Conservation (phyloP, 2,329 filamentous ascomycete genomes). For the Drechslerella coelobrocha region DNA sequence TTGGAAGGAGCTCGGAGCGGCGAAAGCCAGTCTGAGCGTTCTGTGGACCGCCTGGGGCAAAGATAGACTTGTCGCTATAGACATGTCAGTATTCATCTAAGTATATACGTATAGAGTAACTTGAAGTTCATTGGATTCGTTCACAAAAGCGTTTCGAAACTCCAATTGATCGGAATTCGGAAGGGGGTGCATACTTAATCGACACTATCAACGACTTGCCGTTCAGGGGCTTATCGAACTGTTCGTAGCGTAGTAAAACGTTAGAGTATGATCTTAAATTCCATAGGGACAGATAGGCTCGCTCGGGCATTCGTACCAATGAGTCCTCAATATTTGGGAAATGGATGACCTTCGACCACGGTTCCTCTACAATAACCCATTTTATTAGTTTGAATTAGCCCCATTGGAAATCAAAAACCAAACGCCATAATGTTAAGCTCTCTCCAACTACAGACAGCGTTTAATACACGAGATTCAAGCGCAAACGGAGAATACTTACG, state of each 20-base stretch:
- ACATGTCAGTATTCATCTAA: slow-evolving; percentile 1
- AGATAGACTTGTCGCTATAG: slow-evolving; percentile 65
- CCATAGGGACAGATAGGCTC: no score
- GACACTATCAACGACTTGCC: slow-evolving; percentile 64
- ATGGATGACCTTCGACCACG: slow-evolving; percentile 47
- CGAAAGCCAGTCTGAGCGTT: slow-evolving; percentile 67
- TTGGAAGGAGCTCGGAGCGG: slow-evolving; percentile 66
- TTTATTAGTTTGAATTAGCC: neutral
- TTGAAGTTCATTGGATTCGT: no score
- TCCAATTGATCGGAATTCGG: neutral
- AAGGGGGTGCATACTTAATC: slow-evolving; percentile 58
- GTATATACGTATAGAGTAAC: no score
- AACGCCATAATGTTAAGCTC: no score
- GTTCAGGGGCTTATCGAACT: slow-evolving; percentile 60
- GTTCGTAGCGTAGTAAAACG: no score
- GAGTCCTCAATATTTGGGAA: slow-evolving; percentile 52
- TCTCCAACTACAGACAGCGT: no score
- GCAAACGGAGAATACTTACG: slow-evolving; percentile 21
- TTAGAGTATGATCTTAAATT: no score
- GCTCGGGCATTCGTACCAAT: slow-evolving; percentile 21
- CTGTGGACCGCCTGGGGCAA: slow-evolving; percentile 60
- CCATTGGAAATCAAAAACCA: neutral
- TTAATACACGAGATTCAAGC: no score
- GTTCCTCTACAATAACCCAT: slow-evolving; percentile 49
- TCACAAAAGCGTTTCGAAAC: slow-evolving; percentile 4